phyloP scores from a whole-genome alignment of 257 asterid species.

The Hygrophila difformis region DNA sequence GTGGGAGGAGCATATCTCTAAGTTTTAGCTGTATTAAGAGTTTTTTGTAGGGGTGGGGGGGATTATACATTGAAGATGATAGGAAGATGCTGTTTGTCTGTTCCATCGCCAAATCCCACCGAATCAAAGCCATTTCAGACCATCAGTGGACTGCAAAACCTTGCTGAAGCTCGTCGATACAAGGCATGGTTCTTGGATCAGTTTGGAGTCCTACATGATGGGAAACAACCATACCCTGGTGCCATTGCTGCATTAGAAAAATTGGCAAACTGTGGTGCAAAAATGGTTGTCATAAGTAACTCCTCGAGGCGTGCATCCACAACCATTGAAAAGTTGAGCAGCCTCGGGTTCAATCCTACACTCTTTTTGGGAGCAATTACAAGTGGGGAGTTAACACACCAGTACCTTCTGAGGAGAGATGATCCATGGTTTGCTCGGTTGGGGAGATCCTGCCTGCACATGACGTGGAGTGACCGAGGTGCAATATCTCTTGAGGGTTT shows the following conservation, averaged over 20 bases:
- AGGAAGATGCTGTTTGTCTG: conserved; percentile 37
- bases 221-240: conserved; percentile 90
- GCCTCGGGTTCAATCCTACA: conserved; percentile 82
- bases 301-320: conserved; percentile 90
- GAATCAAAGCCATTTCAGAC: conserved; percentile 34
- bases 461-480: conserved; percentile 92
- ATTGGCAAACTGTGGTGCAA: conserved; percentile 74
- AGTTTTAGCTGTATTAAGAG: too few relatives aligned
- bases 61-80: conserved; percentile 23
- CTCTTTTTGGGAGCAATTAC: conserved; percentile 85
- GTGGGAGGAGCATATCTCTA: too few relatives aligned
- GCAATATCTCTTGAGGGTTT: conserved; percentile 96
- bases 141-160: conserved; percentile 47
- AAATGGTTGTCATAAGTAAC: conserved; percentile 87
- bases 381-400: conserved; percentile 90
- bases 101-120: conserved; percentile 23
- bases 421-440: conserved; percentile 83
- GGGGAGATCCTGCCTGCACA: conserved; percentile 83
- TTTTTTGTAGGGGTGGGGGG: too few relatives aligned
- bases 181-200: conserved; percentile 98
- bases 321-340: conserved; percentile 64
- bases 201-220: conserved; percentile 92
- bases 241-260: conserved; percentile 85
- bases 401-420: conserved; percentile 77
- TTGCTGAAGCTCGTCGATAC: conserved; percentile 59